phyloP scores from a whole-genome alignment of 108 stramenopile species.

The Pseudonitzschia delicatissima region DNA sequence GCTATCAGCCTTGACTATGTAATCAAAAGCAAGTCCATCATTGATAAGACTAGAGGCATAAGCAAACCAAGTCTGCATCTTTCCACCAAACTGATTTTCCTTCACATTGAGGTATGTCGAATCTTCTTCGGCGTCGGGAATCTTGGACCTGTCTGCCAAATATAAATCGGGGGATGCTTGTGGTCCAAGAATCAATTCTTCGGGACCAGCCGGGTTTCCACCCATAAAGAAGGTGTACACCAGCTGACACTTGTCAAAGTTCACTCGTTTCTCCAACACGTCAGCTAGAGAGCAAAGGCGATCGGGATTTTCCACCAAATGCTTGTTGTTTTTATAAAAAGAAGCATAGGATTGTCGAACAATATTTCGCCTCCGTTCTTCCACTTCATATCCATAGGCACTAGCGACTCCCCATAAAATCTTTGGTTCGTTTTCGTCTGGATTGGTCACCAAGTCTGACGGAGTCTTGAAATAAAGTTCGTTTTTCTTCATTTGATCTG shows the following conservation, averaged over 20 bases:
- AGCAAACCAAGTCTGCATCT: slow-evolving; percentile 32
- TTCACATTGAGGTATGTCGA: slow-evolving; percentile 14
- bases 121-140: slow-evolving; percentile 16
- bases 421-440: slow-evolving; percentile 5
- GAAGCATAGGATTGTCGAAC: background rate
- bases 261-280: slow-evolving; percentile 1
- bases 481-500: background rate
- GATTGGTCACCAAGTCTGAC: background rate
- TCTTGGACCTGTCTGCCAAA: slow-evolving; percentile 2
- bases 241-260: slow-evolving; percentile 16
- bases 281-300: slow-evolving; percentile 7
- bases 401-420: slow-evolving; percentile 16
- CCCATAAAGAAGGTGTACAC: slow-evolving; percentile 22
- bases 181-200: background rate
- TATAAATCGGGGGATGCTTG: background rate
- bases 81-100: slow-evolving; percentile 19
- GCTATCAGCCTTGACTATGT: slow-evolving; percentile 25
- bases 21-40: slow-evolving; percentile 23
- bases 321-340: slow-evolving; percentile 10
- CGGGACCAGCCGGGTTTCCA: slow-evolving; percentile 14
- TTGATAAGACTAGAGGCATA: slow-evolving; percentile 25
- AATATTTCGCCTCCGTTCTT: background rate
- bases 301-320: slow-evolving; percentile 6
- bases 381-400: slow-evolving; percentile 5
- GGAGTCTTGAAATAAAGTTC: background rate